Evolutionary conservation across 2,329 filamentous ascomycete genomes (phyloP).

Genomic region (Coniochaeta sp.): DNA sequence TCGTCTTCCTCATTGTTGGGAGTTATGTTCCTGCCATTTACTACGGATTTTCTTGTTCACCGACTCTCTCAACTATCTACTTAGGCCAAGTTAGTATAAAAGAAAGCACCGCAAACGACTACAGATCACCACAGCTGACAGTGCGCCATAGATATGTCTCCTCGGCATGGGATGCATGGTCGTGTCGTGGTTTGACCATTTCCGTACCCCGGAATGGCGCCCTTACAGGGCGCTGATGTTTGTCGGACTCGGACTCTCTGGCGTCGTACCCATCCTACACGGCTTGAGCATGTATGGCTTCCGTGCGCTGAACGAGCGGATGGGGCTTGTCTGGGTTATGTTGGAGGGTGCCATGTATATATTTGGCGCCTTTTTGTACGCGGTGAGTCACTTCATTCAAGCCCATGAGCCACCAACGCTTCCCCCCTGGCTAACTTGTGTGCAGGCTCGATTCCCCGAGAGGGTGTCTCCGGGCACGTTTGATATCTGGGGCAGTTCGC

Average conservation of each 20-base stretch:
- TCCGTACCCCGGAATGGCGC: conserved; percentile 76
- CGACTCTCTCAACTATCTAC: conserved; percentile 60
- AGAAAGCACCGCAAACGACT: neutral
- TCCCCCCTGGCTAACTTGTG: neutral
- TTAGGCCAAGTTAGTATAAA: conserved; percentile 58
- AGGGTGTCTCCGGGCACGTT: conserved; percentile 68
- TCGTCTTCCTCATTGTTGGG: conserved; percentile 84
- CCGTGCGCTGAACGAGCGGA: conserved; percentile 57
- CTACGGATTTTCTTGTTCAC: conserved; percentile 74
- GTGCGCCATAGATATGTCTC: conserved; percentile 58
- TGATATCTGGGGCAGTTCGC: conserved; percentile 87
- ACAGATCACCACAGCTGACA: neutral
- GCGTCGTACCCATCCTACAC: conserved; percentile 76
- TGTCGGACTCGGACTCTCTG: conserved; percentile 76
- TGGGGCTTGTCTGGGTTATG: conserved; percentile 75
- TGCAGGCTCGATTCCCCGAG: conserved; percentile 72
- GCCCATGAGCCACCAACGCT: neutral
- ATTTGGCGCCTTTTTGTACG: conserved; percentile 77
- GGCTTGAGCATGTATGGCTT: conserved; percentile 63
- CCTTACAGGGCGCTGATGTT: conserved; percentile 88
- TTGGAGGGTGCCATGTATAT: conserved; percentile 81
- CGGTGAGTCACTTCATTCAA: conserved; percentile 42
- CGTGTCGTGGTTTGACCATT: conserved; percentile 73
- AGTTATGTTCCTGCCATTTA: conserved; percentile 84
- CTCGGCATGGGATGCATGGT: conserved; percentile 70